These are phyloP conservation scores for Tuctoria greenei DNA, from an alignment of 176 grass and related monocot genomes.

Conservation along the genomic window DNA sequence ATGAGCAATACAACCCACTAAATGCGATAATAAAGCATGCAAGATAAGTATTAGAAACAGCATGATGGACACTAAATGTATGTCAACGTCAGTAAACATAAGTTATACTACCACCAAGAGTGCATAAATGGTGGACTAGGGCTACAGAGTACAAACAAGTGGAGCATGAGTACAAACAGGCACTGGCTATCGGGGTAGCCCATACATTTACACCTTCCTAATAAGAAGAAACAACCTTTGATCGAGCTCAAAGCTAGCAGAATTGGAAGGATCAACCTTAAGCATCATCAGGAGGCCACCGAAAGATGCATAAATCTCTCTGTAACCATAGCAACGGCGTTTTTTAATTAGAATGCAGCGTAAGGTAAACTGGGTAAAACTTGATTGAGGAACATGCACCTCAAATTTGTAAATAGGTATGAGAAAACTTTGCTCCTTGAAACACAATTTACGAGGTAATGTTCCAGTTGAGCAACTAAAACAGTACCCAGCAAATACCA, in stretches of 20 bases:
- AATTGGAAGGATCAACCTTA: conserved; percentile 44
- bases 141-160: background rate
- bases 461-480: background rate
- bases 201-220: conserved; percentile 37
- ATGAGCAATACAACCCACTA: background rate
- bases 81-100: background rate
- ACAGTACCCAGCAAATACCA: background rate
- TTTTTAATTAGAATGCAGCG: background rate
- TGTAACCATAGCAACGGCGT: background rate
- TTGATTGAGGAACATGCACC: background rate
- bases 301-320: conserved; percentile 73
- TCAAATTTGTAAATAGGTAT: background rate
- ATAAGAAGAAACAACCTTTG: conserved; percentile 66
- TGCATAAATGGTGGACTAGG: background rate
- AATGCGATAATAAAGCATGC: background rate
- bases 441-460: background rate
- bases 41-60: background rate
- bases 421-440: background rate
- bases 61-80: background rate
- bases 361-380: background rate
- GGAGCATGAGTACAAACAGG: background rate
- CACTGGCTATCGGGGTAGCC: background rate
- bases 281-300: conserved; percentile 62
- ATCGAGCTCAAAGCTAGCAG: conserved; percentile 54
- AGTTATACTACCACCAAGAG: background rate